Conservation (phyloP, 257 asterid species). For the Ajuga chamaepitys region DNA sequence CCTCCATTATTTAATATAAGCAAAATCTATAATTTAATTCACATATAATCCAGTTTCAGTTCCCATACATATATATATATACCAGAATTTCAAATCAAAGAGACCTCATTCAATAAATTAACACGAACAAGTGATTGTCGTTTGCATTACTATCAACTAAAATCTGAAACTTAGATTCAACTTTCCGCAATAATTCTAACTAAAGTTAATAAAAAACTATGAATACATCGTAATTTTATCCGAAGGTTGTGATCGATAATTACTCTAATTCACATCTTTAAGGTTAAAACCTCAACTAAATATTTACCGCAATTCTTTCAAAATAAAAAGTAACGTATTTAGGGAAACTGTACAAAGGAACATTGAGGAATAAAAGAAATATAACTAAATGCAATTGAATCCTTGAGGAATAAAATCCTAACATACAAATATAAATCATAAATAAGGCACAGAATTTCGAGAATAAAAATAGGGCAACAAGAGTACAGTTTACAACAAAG, state of each 20-base stretch:
- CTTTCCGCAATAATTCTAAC: not conserved
- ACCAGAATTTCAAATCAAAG: not conserved
- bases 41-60: constrained; percentile 7
- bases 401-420: constrained; percentile 1
- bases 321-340: not conserved
- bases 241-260: not conserved
- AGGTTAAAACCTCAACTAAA: not conserved
- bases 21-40: constrained; percentile 1
- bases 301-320: not conserved
- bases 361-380: too few species aligned
- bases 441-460: not conserved
- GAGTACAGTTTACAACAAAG: constrained; percentile 5
- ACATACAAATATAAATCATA: not conserved
- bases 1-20: constrained; percentile 8
- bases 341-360: not conserved
- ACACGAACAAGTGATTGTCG: not conserved
- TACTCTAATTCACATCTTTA: not conserved
- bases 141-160: constrained; percentile 11
- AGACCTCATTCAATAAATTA: not conserved
- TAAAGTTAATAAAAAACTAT: not conserved
- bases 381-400: not conserved
- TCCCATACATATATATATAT: not conserved
- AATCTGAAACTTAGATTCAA: not conserved
- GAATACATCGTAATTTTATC: not conserved
- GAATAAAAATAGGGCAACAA: not conserved